Evolutionary conservation across 805 yeast species (phyloP), one percentile per base, ranked within the genome.

Genomic region (Saccharomycopsis sp.): DNA sequence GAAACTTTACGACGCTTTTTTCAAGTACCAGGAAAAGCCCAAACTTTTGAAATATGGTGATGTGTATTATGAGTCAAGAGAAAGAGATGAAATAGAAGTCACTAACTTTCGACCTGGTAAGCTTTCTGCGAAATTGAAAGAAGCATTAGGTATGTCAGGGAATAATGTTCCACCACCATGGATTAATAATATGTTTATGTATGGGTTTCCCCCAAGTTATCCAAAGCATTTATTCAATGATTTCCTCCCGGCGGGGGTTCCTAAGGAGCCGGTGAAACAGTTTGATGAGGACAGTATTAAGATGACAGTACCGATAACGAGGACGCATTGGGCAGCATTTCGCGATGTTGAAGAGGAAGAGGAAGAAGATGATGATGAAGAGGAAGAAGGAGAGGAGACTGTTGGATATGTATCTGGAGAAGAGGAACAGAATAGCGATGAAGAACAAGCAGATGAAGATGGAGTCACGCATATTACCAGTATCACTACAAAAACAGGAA

Each of bases 201-300:
- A 80, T 14, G 97, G 97, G 0, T 83, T 87, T 25, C 97, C 98
- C 0, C 97, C 97, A 0, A 78, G 90, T 19, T 92, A 89, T 70
- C 84, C 85, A 1, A 67, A 19, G 66, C 66, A 22, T 72, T 73
- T 62, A 77, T 75, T 12, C 56, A 68, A 58, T 56, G 71, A n/a
- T 23, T 74, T 2, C 62, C 66, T 17, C 66, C 75, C 79, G 1
- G 72, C 74, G 41, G 71, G 69, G 12, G 68, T 66, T 56, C 70
- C 68, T 3, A 61, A 57, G 19, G 54, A 55, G 12, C 58, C 56
- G 1, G 52, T 58, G 2, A 15, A 56, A 54, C 38, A 55, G 54
- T 19, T 22, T 44, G 12, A 56, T 54, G 52, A 58, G 53, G 25
- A 61, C 57, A 15, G 59, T 56, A 49, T 55, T 54, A 7, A 63